These are phyloP conservation scores for Colletotrichum simmondsii DNA, from an alignment of 2,329 filamentous ascomycete genomes.

Conservation along the genomic window DNA sequence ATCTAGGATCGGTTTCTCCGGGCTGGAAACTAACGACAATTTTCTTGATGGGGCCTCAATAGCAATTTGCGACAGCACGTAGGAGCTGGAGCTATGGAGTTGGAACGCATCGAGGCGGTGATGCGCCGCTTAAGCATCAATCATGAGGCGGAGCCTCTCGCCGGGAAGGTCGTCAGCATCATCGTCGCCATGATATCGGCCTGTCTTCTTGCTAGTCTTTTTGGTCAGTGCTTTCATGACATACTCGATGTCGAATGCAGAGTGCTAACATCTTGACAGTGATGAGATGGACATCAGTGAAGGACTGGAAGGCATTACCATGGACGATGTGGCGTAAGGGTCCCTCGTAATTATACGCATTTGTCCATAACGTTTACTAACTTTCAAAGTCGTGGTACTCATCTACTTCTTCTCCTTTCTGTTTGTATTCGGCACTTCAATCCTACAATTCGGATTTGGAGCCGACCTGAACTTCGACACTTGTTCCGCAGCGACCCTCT, in stretches of 20 bases:
- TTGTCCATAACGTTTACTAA: neutral
- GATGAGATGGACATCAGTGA: constrained; percentile 11
- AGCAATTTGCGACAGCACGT: constrained; percentile 11
- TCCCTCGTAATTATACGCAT: neutral
- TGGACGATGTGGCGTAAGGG: constrained; percentile 29
- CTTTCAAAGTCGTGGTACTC: neutral
- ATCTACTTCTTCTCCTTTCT: constrained; percentile 27
- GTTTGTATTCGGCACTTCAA: constrained; percentile 28
- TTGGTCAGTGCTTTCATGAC: constrained; percentile 7
- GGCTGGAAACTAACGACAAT: neutral
- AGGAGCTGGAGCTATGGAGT: constrained; percentile 10
- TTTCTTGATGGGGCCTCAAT: constrained; percentile 18
- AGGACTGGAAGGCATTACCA: constrained; percentile 23
- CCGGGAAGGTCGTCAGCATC: constrained; percentile 25
- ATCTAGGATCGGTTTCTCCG: neutral
- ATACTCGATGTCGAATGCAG: neutral
- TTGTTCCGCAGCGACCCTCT: constrained; percentile 23
- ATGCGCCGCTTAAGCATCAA: constrained; percentile 19
- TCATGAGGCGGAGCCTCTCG: constrained; percentile 10
- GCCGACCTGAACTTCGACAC: constrained; percentile 21
- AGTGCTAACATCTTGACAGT: neutral
- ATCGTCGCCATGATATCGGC: constrained; percentile 27
- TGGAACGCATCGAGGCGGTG: neutral
- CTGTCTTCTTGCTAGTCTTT: constrained; percentile 13
- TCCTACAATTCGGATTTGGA: constrained; percentile 25